A percentile compares a stretch with the other conserved stretches of the same genome.
Conservation (phyloP, 306 rosid genomes). For the Pachyrhizus erosus region DNA sequence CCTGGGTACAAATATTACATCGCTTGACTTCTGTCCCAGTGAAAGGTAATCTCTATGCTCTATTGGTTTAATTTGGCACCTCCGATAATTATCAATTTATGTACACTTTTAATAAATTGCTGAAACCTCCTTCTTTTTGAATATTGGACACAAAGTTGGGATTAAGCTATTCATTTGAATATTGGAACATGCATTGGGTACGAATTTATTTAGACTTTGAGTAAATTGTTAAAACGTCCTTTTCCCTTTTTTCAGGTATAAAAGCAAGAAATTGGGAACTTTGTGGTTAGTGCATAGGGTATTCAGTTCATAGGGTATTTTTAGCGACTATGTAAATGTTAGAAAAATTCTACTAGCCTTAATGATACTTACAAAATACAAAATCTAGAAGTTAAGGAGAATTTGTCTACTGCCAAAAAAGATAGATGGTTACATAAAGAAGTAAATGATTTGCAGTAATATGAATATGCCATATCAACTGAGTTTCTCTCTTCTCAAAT, state of each 20-base stretch:
- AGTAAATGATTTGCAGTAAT: neutral
- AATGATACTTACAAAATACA: conserved; percentile 8
- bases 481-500: neutral
- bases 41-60: conserved; percentile 67
- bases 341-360: neutral
- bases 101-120: neutral
- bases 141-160: conserved; percentile 6
- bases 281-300: conserved; percentile 6
- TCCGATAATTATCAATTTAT: neutral
- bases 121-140: neutral
- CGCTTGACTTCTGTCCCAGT: conserved; percentile 82
- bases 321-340: neutral
- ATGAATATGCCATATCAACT: neutral
- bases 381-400: neutral
- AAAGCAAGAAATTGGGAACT: neutral
- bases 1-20: conserved; percentile 76
- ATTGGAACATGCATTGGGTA: neutral
- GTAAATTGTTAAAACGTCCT: neutral
- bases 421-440: neutral
- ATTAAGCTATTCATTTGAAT: conserved; percentile 1
- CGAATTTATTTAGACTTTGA: neutral
- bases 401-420: neutral
- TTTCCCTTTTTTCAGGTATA: neutral
- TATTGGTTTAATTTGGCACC: conserved; percentile 13
- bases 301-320: neutral